Evolutionary conservation across 805 yeast species (phyloP), one percentile per base, ranked within the genome.

Genomic region (Candida khao-thaluensis): DNA sequence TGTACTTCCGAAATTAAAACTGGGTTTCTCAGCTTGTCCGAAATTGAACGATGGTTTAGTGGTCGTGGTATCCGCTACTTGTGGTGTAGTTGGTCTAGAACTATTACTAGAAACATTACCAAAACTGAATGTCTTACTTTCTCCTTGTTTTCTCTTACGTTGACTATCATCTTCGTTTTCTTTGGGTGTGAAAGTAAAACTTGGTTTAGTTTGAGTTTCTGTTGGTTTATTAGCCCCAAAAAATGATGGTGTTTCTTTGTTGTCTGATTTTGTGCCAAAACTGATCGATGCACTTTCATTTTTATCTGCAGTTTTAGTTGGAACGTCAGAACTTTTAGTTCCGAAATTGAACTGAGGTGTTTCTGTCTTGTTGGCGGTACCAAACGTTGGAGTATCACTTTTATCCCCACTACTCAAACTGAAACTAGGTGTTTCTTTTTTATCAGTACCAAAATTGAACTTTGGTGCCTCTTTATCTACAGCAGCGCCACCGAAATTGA

Each of bases 361-460:
- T 18, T 43, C 43, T 31, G 30, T 36, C 21, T 41, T 43, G 12
- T 35, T 22, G 7, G 24, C 24, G n/a, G n/a, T n/a, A n/a, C n/a
- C n/a, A n/a, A n/a, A n/a, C n/a, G n/a, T n/a, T n/a, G n/a, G n/a
- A n/a, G n/a, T n/a, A n/a, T n/a, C n/a, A 22, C 10, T 22, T 22
- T 10, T 22, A 22, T 7, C 10, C 10, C 10, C 24, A 10, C 10
- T 22, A 22, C 24, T 22, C 9, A 22, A 22, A 22, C 24, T 22
- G 10, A 22, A 22, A 8, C 7, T 8, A 22, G 24, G 24, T 22
- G 7, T 22, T 22, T 7, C 9, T 22, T n/a, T n/a, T n/a, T n/a
- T n/a, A n/a, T n/a, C 10, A 22, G 18, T 37, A 2, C 49, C 47
- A 40, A 48, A 44, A 14, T 30, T 40, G 37, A 46, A 44, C 4